phyloP scores from a whole-genome alignment of 805 yeast species.

The Candida loeiensis region DNA sequence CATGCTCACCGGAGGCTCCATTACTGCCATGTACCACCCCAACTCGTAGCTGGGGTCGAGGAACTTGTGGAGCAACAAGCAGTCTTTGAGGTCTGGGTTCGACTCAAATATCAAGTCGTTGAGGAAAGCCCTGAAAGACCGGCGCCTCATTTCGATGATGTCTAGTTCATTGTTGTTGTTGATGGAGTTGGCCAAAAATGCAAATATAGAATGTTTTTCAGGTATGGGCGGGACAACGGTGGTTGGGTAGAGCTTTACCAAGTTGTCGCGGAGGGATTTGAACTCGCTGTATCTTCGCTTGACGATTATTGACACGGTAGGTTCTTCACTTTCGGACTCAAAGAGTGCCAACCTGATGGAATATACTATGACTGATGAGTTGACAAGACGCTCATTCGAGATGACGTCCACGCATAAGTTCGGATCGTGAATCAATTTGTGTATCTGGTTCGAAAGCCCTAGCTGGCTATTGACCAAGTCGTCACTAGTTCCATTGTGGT shows the following conservation, averaged over 20 bases:
- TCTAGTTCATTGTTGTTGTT: constrained; percentile 33
- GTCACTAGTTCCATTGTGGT: constrained; percentile 7
- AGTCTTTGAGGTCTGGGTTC: constrained; percentile 27
- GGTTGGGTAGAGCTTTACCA: constrained; percentile 38
- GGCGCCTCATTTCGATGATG: constrained; percentile 46
- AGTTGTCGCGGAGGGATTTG: constrained; percentile 38
- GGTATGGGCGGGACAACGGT: constrained; percentile 43
- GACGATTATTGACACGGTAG: constrained; percentile 25
- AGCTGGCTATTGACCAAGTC: constrained; percentile 29
- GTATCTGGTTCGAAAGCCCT: constrained; percentile 29
- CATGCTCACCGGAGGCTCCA: constrained; percentile 42
- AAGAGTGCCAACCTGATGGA: constrained; percentile 26
- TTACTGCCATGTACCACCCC: constrained; percentile 50
- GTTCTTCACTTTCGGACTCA: constrained; percentile 6
- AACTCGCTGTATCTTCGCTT: constrained; percentile 43
- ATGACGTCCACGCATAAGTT: constrained; percentile 28
- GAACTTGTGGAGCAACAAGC: constrained; percentile 43
- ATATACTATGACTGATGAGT: constrained; percentile 37
- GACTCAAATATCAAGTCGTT: constrained; percentile 34
- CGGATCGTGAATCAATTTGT: constrained; percentile 26
- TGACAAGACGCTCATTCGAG: constrained; percentile 33
- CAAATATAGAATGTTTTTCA: constrained; percentile 45
- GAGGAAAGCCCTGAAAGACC: constrained; percentile 44
- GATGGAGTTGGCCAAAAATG: constrained; percentile 38
- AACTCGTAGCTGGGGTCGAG: constrained; percentile 49